These are phyloP conservation scores for Pseudocercospora fuligena DNA, from an alignment of 2,329 filamentous ascomycete species.

Conservation along the genomic window DNA sequence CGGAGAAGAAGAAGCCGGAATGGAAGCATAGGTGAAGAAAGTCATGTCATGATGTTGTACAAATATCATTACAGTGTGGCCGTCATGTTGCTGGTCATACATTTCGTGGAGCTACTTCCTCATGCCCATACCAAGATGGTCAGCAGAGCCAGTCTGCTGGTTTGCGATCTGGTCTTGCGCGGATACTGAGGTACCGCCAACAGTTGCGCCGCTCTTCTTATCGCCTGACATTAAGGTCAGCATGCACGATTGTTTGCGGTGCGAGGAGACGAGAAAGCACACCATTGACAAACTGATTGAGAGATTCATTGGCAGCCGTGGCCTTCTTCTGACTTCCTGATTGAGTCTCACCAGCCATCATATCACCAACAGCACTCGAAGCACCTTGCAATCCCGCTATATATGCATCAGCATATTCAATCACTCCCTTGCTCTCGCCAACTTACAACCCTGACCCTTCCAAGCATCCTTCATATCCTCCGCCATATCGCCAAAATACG, in stretches of 20 bases:
- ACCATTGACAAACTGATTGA: slow-evolving; percentile 34
- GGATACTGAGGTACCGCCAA: slow-evolving; percentile 32
- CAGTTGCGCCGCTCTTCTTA: slow-evolving; percentile 34
- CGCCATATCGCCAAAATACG: slow-evolving; percentile 29
- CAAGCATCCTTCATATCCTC: slow-evolving; percentile 38
- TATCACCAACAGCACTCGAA: slow-evolving; percentile 33
- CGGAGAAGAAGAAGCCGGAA: slow-evolving; percentile 89
- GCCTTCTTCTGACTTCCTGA: slow-evolving; percentile 36
- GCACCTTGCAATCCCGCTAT: slow-evolving; percentile 37
- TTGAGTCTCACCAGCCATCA: slow-evolving; percentile 34
- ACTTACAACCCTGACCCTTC: slow-evolving; percentile 36
- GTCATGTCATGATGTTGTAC: slow-evolving; percentile 10
- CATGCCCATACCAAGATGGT: slow-evolving; percentile 38
- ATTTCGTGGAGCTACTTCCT: slow-evolving; percentile 26
- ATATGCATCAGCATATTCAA: not conserved
- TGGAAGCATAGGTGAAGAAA: slow-evolving; percentile 71
- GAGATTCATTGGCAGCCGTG: slow-evolving; percentile 33
- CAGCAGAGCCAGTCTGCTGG: slow-evolving; percentile 36
- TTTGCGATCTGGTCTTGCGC: slow-evolving; percentile 36
- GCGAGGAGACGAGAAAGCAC: not conserved
- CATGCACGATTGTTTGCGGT: too few relatives aligned
- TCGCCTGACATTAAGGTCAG: too few relatives aligned
- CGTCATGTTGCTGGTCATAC: slow-evolving; percentile 12
- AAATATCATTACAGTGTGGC: slow-evolving; percentile 2
- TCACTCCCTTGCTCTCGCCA: too few relatives aligned